Base-by-base conservation (phyloP, 148 eudicot genomes). In the Linanthus parryae region DNA sequence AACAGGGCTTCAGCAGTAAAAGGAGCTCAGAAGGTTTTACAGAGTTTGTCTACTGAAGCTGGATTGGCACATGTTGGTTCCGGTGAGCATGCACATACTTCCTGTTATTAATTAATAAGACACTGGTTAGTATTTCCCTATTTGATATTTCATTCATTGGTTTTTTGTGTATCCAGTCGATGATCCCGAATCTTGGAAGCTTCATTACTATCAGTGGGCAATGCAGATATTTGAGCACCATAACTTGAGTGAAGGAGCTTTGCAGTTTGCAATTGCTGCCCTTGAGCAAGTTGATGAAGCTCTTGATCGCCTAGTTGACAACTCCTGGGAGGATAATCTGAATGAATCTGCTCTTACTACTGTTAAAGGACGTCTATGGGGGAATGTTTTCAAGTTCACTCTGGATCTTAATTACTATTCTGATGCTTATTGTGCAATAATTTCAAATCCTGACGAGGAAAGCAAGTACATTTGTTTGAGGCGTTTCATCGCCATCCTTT, bases 351-450 rank as follows among this genome's bases (percentile, higher is more conserved):
- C 63, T 64, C 73, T 58, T 64, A n/a, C n/a, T n/a, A 39, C 77
- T 8, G 73, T 82, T 21, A 94, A 67, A 68, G 99, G 99, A 52
- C 75, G 99, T 48, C 94, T 94, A 38, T 94, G 99, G 99, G 99
- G 85, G 34, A 94, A 94, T 76, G 91, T 84, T 49, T 94, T 88
- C 68, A 94, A 88, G 78, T 88, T 84, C 38, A 77, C 81, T 42
- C 66, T 94, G 72, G 99, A 88, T 74, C 79, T 76, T 52, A 70
- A 74, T 56, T 45, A 68, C 49, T 94, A 77, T 56, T 70, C 75
- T 68, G 99, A 94, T 71, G 96, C 99, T 19, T 94, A 88, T 65
- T 94, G 99, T 88, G 99, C 99, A 23, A 78, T 94, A 56, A 76
- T 94, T 48, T 75, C 99, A 36, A 94, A 88, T 58, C 99, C 99